Evolutionary conservation across 805 yeast genomes (phyloP).

Genomic region (Kluyveromyces siamensis): DNA sequence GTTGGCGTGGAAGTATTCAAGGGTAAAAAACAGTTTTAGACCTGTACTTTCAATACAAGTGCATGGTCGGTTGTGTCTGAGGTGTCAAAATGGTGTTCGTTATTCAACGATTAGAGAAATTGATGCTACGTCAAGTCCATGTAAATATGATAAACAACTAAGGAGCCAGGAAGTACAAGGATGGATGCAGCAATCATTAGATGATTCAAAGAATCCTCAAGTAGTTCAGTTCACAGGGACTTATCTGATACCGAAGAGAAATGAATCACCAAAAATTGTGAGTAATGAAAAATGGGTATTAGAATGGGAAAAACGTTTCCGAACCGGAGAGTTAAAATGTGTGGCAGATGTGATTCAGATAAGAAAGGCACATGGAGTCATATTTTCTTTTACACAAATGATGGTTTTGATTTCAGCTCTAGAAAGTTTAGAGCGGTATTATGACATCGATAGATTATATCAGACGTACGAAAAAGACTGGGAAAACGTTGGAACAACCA

Average conservation of each 20-base stretch:
- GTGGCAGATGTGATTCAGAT: conserved; percentile 7
- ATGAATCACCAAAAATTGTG: not conserved
- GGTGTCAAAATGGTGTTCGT: not conserved
- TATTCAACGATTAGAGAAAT: conserved; percentile 1
- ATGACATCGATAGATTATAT: conserved; percentile 19
- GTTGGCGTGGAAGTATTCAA: not conserved
- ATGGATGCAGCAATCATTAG: conserved; percentile 10
- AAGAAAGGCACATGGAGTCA: conserved; percentile 3
- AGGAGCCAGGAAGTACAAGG: conserved; percentile 9
- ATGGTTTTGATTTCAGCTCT: conserved; percentile 9
- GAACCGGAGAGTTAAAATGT: conserved; percentile 7
- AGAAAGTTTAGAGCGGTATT: conserved; percentile 4
- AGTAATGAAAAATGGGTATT: conserved; percentile 1
- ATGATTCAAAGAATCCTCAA: conserved; percentile 9
- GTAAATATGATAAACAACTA: conserved; percentile 1
- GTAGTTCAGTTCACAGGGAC: not conserved
- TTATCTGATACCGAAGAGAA: not conserved
- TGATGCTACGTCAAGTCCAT: not conserved
- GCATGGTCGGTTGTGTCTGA: not conserved
- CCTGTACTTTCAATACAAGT: not conserved
- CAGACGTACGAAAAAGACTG: conserved; percentile 6
- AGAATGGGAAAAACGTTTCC: conserved; percentile 14
- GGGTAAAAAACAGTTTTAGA: not conserved
- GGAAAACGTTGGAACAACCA: conserved; percentile 4
- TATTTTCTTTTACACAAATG: conserved; percentile 15